Base-by-base conservation (phyloP, 306 rosid genomes). In the Prunus mume region DNA sequence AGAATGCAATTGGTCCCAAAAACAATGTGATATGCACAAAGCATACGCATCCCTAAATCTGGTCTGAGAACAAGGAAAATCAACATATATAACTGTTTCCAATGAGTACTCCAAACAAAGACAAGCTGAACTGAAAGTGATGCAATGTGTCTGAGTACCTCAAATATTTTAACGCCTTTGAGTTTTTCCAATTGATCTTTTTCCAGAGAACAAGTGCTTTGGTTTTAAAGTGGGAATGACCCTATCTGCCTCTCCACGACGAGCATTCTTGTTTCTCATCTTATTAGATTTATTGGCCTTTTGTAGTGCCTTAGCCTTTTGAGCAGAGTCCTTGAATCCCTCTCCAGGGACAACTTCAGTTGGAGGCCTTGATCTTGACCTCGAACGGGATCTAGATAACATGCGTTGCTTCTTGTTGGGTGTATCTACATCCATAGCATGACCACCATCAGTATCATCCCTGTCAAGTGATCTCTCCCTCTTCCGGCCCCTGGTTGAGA, bases 171-270 rank as follows among this genome's bases (percentile, higher is more conserved):
- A 93, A 12, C 97, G 98, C 73, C 98, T 82, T 2, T 90, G 78
- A 0, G 93, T 93, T 84, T 90, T 93, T 27, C 98, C 97, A 47
- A 1, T 76, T 30, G 92, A 78, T 58, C 97, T 90, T 79, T 93
- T 93, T 75, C 98, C 98, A 52, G 97, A 78, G 80, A 5, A 93
- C 76, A 93, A 85, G 85, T 93, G 97, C 81, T 93, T 93, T 46
- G 97, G 97, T 80, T 84, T 91, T 76, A 88, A 49, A 69, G 57
- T 88, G 19, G 95, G 96, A 69, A 93, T 91, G 28, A 93, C 98
- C 81, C 98, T 88, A 79, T 93, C 98, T 66, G 97, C 97, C 81
- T 93, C 97, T 68, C 98, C 93, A 4, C 96, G 96, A 8, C 93
- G 93, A 49, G 98, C 92, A 24, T 91, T 69, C 82, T 91, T 91